These are phyloP conservation scores for Raffaelea deltoideospora DNA, from an alignment of 2,329 filamentous ascomycete species.

Conservation along the genomic window DNA sequence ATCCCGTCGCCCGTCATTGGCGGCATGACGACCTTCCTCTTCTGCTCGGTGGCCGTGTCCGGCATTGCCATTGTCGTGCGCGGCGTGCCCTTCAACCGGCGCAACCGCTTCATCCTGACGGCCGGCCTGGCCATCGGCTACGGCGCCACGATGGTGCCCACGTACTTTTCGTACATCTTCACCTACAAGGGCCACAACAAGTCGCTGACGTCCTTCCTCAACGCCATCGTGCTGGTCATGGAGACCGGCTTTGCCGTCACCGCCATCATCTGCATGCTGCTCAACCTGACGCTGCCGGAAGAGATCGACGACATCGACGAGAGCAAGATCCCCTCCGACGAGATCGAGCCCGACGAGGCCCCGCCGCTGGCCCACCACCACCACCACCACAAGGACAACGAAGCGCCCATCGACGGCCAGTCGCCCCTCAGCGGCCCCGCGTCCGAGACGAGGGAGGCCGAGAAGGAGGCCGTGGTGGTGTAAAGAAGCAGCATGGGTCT, in stretches of 20 bases:
- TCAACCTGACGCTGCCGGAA: constrained; percentile 60
- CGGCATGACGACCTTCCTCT: constrained; percentile 69
- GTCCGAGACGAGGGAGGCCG: too few relatives aligned
- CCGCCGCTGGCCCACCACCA: not conserved
- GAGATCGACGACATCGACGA: constrained; percentile 58
- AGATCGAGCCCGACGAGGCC: constrained; percentile 7
- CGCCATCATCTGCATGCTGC: constrained; percentile 53
- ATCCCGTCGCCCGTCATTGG: constrained; percentile 55
- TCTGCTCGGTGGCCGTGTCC: constrained; percentile 59
- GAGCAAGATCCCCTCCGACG: constrained; percentile 4
- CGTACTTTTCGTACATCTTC: constrained; percentile 57
- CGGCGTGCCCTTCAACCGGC: constrained; percentile 56
- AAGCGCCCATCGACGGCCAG: too few relatives aligned
- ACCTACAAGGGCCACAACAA: constrained; percentile 55
- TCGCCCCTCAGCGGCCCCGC: too few relatives aligned
- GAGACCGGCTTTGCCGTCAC: constrained; percentile 63
- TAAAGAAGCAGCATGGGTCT: too few relatives aligned
- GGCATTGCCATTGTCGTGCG: constrained; percentile 63
- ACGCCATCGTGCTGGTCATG: constrained; percentile 59
- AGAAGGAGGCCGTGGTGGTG: too few relatives aligned
- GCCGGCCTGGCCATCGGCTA: constrained; percentile 60
- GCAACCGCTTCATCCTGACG: constrained; percentile 70
- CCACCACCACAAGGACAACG: too few relatives aligned
- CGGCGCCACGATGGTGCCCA: constrained; percentile 49
- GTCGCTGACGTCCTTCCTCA: constrained; percentile 55